Evolutionary conservation across 2,329 filamentous ascomycete species (phyloP), one percentile per base, ranked within the genome.

Genomic region (Cladosporium sphaerospermum): DNA sequence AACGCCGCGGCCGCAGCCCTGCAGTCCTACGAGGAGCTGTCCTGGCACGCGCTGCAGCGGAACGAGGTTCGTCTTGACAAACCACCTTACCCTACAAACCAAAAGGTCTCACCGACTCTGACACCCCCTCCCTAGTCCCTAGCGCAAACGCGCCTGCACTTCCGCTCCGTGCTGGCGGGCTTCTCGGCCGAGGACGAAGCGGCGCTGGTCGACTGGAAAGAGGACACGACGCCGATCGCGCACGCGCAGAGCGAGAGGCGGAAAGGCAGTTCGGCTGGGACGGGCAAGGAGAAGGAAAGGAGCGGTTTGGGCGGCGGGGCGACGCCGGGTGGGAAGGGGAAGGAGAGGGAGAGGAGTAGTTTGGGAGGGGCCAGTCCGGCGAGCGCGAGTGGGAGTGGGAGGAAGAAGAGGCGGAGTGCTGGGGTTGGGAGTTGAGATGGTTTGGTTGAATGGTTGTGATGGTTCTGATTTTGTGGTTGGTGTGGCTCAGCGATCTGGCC

Each of bases 1-100:
- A 60, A 60, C 40, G 48, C 52, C 11, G 64, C 64, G 3, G 61
- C 59, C 14, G 55, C 63, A 45, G 63, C 61, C 13, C 57, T 68
- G 39, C 60, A 65, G 42, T 65, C 61, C 54, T 68, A 68, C 49
- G 64, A 68, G 55, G 58, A 59, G 44, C 56, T 68, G 2, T 63
- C 62, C 45, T 67, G 64, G 64, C 42, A 56, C 18, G 57, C 64
- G 2, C 56, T 60, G 18, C 28, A 55, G 28, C 58, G 64, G 11
- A 62, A 62, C 48, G 64, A 67, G 57, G 65, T 66, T 42, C 34
- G 61, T 57, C 31, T 36, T 3, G 31, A 3, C n/a, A 4, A 9
- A n/a, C n/a, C 7, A 39, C 8, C 33, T 6, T 9, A 16, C 33
- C 36, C 3, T 9, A 39, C n/a, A 2, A 39, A 14, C n/a, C 9